These are phyloP conservation scores for Lactarius hatsudake DNA, from an alignment of 768 basidiomycete genomes.

Conservation along the genomic window DNA sequence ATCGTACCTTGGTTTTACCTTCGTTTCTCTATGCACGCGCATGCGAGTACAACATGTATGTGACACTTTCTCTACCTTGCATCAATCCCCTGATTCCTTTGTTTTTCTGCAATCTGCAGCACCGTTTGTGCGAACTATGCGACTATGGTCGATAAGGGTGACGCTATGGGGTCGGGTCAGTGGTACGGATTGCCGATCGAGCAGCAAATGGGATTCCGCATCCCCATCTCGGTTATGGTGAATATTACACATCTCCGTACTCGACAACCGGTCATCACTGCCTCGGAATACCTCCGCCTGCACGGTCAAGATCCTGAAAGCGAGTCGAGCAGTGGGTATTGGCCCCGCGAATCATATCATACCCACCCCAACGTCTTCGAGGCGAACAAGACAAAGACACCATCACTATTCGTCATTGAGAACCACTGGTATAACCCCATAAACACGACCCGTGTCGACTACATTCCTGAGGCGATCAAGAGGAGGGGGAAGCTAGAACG, in stretches of 20 bases:
- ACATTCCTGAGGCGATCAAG: constrained; percentile 35
- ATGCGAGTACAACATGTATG: constrained; percentile 42
- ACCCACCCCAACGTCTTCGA: constrained; percentile 32
- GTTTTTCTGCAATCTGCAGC: constrained; percentile 23
- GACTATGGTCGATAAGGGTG: constrained; percentile 44
- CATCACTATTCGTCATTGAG: constrained; percentile 37
- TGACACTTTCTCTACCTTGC: constrained; percentile 18
- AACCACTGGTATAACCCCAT: constrained; percentile 43
- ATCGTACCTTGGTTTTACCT: constrained; percentile 44
- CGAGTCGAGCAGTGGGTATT: constrained; percentile 41
- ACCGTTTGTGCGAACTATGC: constrained; percentile 40
- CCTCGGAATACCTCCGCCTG: constrained; percentile 43
- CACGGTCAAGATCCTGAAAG: constrained; percentile 36
- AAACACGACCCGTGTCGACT: constrained; percentile 39
- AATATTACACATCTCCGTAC: constrained; percentile 42
- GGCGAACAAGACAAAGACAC: constrained; percentile 20
- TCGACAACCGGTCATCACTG: constrained; percentile 39
- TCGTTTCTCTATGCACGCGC: constrained; percentile 46
- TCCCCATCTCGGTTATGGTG: constrained; percentile 41
- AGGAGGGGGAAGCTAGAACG: constrained; percentile 35
- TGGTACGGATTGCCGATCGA: constrained; percentile 41
- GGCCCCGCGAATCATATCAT: constrained; percentile 39
- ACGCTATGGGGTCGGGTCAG: constrained; percentile 41
- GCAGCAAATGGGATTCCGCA: constrained; percentile 37
- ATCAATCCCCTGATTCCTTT: not conserved